phyloP scores from a whole-genome alignment of 176 grass and related monocot genomes.

The Lolium multiflorum region DNA sequence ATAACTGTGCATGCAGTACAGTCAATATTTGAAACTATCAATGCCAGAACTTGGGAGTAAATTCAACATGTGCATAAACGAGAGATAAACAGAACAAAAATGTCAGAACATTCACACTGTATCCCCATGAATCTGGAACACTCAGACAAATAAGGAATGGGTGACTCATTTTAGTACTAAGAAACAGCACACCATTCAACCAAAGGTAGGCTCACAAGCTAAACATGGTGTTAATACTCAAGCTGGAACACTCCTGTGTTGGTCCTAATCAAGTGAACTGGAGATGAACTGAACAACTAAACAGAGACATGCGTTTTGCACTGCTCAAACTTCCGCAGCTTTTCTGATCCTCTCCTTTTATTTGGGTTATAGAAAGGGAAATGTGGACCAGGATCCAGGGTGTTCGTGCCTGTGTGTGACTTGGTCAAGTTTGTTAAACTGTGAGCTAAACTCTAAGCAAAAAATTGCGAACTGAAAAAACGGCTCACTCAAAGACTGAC shows the following conservation, averaged over 20 bases:
- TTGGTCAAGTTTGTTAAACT: no score
- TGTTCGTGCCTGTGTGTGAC: no score
- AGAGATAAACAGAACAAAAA: neutral
- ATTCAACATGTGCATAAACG: neutral
- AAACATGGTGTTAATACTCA: neutral
- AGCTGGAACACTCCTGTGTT: neutral
- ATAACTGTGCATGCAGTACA: neutral
- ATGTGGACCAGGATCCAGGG: no score
- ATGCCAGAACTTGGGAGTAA: neutral
- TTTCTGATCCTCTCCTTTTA: no score
- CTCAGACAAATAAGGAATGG: neutral
- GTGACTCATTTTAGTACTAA: neutral
- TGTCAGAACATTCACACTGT: neutral
- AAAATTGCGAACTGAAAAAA: no score
- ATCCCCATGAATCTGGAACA: neutral
- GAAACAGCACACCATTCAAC: slow-evolving; percentile 7
- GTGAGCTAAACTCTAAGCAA: no score
- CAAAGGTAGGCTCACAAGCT: neutral
- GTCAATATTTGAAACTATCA: neutral
- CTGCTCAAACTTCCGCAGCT: no score
- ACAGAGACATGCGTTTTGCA: no score
- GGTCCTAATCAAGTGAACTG: no score
- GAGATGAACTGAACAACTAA: no score
- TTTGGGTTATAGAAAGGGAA: no score
- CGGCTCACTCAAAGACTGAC: no score